These are phyloP conservation scores for Phytophthora macrochlamydospora DNA, from an alignment of 352 stramenopile genomes.

Conservation along the genomic window DNA sequence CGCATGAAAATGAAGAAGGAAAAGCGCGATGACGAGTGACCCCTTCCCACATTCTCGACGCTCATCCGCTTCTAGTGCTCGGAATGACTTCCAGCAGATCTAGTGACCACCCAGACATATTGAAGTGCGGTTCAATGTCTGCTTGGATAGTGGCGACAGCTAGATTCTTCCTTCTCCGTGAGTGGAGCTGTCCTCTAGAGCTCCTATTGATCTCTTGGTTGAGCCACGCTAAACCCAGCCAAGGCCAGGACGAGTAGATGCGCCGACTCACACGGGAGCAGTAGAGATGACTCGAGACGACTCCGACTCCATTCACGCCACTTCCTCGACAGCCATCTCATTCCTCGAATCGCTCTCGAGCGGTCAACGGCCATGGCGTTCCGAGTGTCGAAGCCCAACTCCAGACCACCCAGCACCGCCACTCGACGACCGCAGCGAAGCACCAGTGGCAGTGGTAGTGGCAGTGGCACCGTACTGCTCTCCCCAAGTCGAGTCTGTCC, in stretches of 20 bases:
- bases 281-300: background rate
- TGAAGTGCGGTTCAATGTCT: too few relatives aligned
- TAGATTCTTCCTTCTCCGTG: background rate
- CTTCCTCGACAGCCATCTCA: constrained; percentile 1
- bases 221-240: background rate
- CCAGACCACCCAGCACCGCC: constrained; percentile 5
- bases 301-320: background rate
- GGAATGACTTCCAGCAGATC: too few relatives aligned
- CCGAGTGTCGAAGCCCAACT: constrained; percentile 14
- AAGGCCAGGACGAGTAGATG: background rate
- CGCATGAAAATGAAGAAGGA: too few relatives aligned
- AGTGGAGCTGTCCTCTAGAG: background rate
- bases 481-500: constrained; percentile 11
- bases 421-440: background rate
- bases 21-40: too few relatives aligned
- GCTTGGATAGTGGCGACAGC: background rate
- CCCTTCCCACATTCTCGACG: too few relatives aligned
- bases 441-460: too few relatives aligned
- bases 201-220: background rate
- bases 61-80: too few relatives aligned
- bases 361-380: constrained; percentile 3
- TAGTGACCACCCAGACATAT: too few relatives aligned
- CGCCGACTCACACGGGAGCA: background rate
- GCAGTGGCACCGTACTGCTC: background rate
- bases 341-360: constrained; percentile 4